phyloP scores from a whole-genome alignment of 306 rosid species.

The Parietaria judaica region DNA sequence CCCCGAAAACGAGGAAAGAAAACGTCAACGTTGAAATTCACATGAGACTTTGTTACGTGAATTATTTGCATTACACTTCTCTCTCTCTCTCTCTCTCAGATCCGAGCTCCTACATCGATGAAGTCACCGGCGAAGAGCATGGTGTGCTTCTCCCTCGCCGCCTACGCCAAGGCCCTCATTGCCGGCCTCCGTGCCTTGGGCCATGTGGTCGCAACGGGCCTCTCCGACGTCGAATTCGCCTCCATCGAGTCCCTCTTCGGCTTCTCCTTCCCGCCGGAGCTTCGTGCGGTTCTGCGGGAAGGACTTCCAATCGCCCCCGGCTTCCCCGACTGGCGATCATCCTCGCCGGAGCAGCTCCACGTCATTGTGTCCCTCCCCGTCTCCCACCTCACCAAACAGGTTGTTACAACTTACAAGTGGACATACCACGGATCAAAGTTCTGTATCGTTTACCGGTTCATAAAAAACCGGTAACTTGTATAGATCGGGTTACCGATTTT shows the following conservation, averaged over 20 bases:
- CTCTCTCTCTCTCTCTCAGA: neutral
- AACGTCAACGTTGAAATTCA: slow-evolving; percentile 4
- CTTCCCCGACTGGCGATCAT: slow-evolving; percentile 85
- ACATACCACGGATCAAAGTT: too few relatives aligned
- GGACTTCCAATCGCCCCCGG: slow-evolving; percentile 62
- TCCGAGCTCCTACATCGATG: too few relatives aligned
- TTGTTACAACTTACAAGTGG: too few relatives aligned
- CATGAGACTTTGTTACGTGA: slow-evolving; percentile 4
- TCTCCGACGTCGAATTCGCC: slow-evolving; percentile 48
- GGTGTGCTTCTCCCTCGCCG: slow-evolving; percentile 75
- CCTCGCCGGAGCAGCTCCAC: slow-evolving; percentile 58
- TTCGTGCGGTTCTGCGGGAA: slow-evolving; percentile 60
- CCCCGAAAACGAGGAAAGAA: neutral
- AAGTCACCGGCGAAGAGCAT: neutral
- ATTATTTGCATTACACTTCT: neutral
- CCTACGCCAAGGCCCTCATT: slow-evolving; percentile 52
- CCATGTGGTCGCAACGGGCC: slow-evolving; percentile 41
- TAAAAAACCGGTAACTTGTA: too few relatives aligned
- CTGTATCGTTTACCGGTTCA: too few relatives aligned
- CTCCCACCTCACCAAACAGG: slow-evolving; percentile 36
- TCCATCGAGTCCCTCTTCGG: slow-evolving; percentile 40
- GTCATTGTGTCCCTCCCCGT: slow-evolving; percentile 52
- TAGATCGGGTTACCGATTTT: too few relatives aligned
- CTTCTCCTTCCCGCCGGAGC: slow-evolving; percentile 74
- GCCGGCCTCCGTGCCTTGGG: slow-evolving; percentile 36